phyloP scores from a whole-genome alignment of 805 yeast species.

The Torulaspora indica region DNA sequence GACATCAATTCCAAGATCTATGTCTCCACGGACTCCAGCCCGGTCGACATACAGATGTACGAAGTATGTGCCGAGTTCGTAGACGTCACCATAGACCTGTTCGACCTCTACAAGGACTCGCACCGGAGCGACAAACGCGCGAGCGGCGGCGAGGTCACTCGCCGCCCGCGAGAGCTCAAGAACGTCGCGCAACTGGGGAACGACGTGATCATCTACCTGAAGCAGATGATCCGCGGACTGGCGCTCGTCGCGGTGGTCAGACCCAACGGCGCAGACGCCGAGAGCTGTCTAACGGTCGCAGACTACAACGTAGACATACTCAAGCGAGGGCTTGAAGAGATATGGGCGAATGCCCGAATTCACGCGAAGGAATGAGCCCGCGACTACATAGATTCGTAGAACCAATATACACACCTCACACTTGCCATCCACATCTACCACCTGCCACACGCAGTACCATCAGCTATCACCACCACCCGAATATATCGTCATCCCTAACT shows the following conservation, averaged over 20 bases:
- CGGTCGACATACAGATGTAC: conserved; percentile 91
- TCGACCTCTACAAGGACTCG: conserved; percentile 53
- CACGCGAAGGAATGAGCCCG: conserved; percentile 9
- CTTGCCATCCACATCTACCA: too few relatives aligned
- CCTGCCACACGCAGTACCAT: not conserved
- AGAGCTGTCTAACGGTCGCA: conserved; percentile 56
- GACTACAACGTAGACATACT: conserved; percentile 86
- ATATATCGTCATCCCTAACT: not conserved
- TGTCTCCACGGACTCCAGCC: conserved; percentile 92
- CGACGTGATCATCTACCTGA: conserved; percentile 77
- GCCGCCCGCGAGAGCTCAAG: conserved; percentile 42
- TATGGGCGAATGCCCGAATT: conserved; percentile 41
- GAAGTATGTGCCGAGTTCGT: conserved; percentile 97
- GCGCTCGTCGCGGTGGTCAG: conserved; percentile 86
- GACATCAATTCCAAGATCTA: conserved; percentile 91
- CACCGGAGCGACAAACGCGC: conserved; percentile 11
- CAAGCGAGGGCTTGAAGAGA: conserved; percentile 67
- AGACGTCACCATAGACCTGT: conserved; percentile 86
- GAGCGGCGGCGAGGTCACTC: too few relatives aligned
- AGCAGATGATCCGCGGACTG: conserved; percentile 88
- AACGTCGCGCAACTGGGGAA: conserved; percentile 74
- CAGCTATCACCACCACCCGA: too few relatives aligned
- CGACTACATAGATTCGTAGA: too few relatives aligned
- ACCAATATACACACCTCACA: too few relatives aligned
- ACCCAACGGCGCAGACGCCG: conserved; percentile 50